Percentiles rank a stretch among this genome's conserved stretches.
Evolutionary conservation across 768 basidiomycete genomes (phyloP).

Genomic region (Fomitopsis pulvina): DNA sequence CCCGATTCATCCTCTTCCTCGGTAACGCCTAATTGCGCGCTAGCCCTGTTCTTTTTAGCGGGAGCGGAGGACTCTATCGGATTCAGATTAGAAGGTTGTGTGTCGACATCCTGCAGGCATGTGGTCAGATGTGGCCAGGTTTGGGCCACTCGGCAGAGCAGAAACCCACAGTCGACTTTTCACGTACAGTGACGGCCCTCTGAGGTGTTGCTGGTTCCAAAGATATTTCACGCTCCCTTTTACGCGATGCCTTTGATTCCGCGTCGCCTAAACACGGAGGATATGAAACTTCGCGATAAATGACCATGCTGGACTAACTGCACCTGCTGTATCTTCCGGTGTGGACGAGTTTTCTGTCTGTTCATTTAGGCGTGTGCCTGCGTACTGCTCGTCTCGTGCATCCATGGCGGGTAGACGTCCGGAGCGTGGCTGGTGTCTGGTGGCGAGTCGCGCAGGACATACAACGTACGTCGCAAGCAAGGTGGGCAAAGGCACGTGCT

Average conservation of each 20-base stretch:
- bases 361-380: not conserved
- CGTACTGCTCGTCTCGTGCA: not conserved
- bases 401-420: no score
- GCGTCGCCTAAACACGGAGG: not conserved
- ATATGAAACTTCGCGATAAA: not conserved
- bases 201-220: slow-evolving; percentile 50
- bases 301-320: no score
- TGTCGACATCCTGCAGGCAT: slow-evolving; percentile 19
- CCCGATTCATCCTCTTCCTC: slow-evolving; percentile 46
- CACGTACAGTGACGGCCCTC: slow-evolving; percentile 26
- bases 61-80: slow-evolving; percentile 54
- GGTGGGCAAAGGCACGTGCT: no score
- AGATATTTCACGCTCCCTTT: slow-evolving; percentile 75
- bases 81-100: slow-evolving; percentile 33
- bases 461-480: no score
- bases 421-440: no score
- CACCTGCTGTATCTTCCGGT: not conserved
- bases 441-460: no score
- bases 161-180: slow-evolving; percentile 6
- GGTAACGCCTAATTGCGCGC: slow-evolving; percentile 45
- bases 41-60: slow-evolving; percentile 69
- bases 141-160: not conserved
- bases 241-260: slow-evolving; percentile 36
- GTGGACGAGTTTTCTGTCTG: not conserved
- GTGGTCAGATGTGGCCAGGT: slow-evolving; percentile 6